Conservation (phyloP, 1,139 yeast species). For the Geotrichum armillariae region DNA sequence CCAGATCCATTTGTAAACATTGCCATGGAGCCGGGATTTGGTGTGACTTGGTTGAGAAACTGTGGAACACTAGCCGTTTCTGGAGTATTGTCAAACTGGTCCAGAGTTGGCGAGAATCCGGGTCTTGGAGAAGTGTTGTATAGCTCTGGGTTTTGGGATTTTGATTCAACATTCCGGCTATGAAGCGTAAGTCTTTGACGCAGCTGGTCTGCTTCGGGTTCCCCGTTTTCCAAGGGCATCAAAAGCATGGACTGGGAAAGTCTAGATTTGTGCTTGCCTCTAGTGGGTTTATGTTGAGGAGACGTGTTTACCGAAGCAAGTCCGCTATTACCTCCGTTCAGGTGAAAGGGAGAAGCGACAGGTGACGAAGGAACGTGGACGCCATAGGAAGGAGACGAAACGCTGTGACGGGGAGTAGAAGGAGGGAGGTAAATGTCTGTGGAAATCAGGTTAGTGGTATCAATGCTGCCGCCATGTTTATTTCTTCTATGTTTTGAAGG, state of each 20-base stretch:
- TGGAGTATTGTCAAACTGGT: slow-evolving; percentile 28
- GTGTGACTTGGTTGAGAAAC: slow-evolving; percentile 28
- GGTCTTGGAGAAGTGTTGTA: slow-evolving; percentile 31
- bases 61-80: slow-evolving; percentile 28
- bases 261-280: slow-evolving; percentile 3
- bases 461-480: slow-evolving; percentile 21
- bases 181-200: slow-evolving; percentile 19
- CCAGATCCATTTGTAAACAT: slow-evolving; percentile 16
- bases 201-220: slow-evolving; percentile 14
- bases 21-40: slow-evolving; percentile 22
- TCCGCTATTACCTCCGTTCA: slow-evolving; percentile 17
- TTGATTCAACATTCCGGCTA: slow-evolving; percentile 12
- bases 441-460: slow-evolving; percentile 14
- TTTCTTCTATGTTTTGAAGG: slow-evolving; percentile 17
- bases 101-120: slow-evolving; percentile 29
- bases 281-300: slow-evolving; percentile 12
- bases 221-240: slow-evolving; percentile 19
- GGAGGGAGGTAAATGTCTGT: slow-evolving; percentile 24
- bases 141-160: slow-evolving; percentile 25
- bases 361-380: slow-evolving; percentile 17
- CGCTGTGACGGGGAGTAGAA: slow-evolving; percentile 23
- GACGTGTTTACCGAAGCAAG: slow-evolving; percentile 17
- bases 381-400: slow-evolving; percentile 22
- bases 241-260: slow-evolving; percentile 11
- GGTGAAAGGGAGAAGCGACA: slow-evolving; percentile 16